Base-by-base conservation (phyloP, 2,329 filamentous ascomycete species). In the Hypomyces perniciosus region DNA sequence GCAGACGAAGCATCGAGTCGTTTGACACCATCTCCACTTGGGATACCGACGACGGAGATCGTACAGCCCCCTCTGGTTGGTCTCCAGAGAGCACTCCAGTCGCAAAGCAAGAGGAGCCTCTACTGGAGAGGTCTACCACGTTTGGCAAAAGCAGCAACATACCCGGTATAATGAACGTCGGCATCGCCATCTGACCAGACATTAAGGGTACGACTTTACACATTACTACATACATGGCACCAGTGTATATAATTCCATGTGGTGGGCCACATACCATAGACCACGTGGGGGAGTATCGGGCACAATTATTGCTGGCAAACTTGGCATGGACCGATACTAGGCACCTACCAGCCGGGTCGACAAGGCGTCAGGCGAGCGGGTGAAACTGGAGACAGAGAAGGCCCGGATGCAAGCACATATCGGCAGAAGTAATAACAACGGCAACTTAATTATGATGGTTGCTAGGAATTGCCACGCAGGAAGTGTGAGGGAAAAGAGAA, bases 11-110 rank as follows among this genome's bases (percentile, higher is more conserved):
- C 59, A 64, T 72, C 47, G 73, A 75, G 49, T 76, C 74, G 28
- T 61, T 69, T 43, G 72, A 72, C 42, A 76, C 74, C 2, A 65
- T 74, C 47, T 78, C 75, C 46, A 77, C 77, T 5, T 79, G 78
- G 69, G 73, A 72, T 50, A 75, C 68, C 42, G 70, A 71, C 12
- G 71, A 73, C 10, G 72, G 67, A 48, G 65, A 73, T 50, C 69
- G 68, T 49, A 78, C 71, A 5, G 57, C 72, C 41, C 71, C 72
- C n/a, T 77, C 75, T 2, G 74, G 68, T 9, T 74, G 74, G 64
- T 79, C 76, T 20, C 72, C 75, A 6, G 70, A 71, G 47, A 76
- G 73, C 60, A 72, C 68, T 7, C 65, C 73, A 10, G 68, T 66
- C 30, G 60, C 66, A 33, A 66, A 65, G 52, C 69, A 71, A 8